Evolutionary conservation across 2,329 filamentous ascomycete genomes (phyloP).

Genomic region (Fusarium papillatum): DNA sequence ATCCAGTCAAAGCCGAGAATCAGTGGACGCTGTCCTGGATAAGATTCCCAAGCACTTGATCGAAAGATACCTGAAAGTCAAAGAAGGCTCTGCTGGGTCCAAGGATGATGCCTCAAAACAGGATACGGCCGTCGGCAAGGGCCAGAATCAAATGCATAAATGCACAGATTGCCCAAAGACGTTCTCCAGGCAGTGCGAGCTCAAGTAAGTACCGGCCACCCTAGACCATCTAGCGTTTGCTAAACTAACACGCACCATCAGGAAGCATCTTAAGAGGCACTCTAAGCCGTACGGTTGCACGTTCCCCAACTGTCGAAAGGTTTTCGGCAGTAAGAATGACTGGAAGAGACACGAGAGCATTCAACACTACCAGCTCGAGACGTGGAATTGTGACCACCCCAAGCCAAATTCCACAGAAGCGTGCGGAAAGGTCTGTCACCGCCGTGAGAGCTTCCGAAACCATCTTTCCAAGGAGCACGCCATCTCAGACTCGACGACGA

Average conservation of each 20-base stretch:
- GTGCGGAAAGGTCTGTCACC: constrained; percentile 73
- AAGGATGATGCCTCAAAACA: constrained; percentile 20
- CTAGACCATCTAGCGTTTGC: neutral
- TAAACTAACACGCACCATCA: constrained; percentile 52
- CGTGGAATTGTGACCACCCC: constrained; percentile 76
- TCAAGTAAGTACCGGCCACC: constrained; percentile 61
- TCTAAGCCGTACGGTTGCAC: constrained; percentile 87
- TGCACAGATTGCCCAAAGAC: constrained; percentile 61
- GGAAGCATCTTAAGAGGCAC: constrained; percentile 89
- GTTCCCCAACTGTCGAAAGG: constrained; percentile 75
- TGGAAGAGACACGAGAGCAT: constrained; percentile 92
- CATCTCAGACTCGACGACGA: constrained; percentile 43
- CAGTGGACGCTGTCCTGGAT: constrained; percentile 41
- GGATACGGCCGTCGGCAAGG: constrained; percentile 24
- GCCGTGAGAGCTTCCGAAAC: constrained; percentile 68
- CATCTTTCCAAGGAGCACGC: constrained; percentile 71
- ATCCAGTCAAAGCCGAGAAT: constrained; percentile 9
- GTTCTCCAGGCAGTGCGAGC: constrained; percentile 66
- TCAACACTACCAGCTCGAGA: constrained; percentile 80
- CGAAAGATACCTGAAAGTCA: constrained; percentile 48
- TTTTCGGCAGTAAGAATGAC: constrained; percentile 93
- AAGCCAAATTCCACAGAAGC: constrained; percentile 30
- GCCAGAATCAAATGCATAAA: constrained; percentile 23
- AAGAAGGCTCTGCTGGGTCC: constrained; percentile 17
- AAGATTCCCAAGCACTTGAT: constrained; percentile 49